Percentiles rank a stretch among this genome's conserved stretches.
Evolutionary conservation across 768 basidiomycete genomes (phyloP).

Genomic region (Leccinum sublutescens): DNA sequence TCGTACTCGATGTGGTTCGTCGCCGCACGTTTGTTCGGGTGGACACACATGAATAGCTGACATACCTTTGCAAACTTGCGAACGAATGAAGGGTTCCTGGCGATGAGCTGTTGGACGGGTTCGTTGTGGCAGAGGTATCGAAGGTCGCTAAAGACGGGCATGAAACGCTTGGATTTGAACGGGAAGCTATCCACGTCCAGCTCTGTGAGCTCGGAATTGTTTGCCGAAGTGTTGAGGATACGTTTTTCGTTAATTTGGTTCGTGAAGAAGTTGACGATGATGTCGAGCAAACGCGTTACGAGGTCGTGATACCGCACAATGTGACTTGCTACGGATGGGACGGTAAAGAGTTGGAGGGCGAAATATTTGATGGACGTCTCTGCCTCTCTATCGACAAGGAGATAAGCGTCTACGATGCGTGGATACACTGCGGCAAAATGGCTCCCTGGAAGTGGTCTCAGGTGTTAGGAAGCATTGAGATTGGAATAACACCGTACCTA

Average conservation of each 20-base stretch:
- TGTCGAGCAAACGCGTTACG: slow-evolving; percentile 71
- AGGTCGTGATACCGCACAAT: slow-evolving; percentile 74
- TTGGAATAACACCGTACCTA: slow-evolving; percentile 50
- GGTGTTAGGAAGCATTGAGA: neutral
- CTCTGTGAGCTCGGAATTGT: slow-evolving; percentile 24
- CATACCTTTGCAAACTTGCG: slow-evolving; percentile 72
- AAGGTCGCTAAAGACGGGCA: slow-evolving; percentile 91
- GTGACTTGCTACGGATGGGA: slow-evolving; percentile 79
- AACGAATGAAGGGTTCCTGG: slow-evolving; percentile 64
- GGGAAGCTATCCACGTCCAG: slow-evolving; percentile 83
- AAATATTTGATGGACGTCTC: slow-evolving; percentile 96
- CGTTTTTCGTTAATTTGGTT: slow-evolving; percentile 79
- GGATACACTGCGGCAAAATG: slow-evolving; percentile 86
- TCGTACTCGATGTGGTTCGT: slow-evolving; percentile 93
- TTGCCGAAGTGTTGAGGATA: slow-evolving; percentile 40
- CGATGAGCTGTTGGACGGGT: slow-evolving; percentile 78
- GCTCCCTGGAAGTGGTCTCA: slow-evolving; percentile 50
- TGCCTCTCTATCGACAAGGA: slow-evolving; percentile 89
- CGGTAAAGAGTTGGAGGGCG: slow-evolving; percentile 89
- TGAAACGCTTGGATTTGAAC: slow-evolving; percentile 94
- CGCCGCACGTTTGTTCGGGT: slow-evolving; percentile 82
- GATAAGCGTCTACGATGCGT: slow-evolving; percentile 84
- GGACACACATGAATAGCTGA: slow-evolving; percentile 90
- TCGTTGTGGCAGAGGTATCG: slow-evolving; percentile 81
- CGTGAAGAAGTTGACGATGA: slow-evolving; percentile 91